phyloP scores from a whole-genome alignment of 1,284 basidiomycete species.

The Marasmius tenuissimus region DNA sequence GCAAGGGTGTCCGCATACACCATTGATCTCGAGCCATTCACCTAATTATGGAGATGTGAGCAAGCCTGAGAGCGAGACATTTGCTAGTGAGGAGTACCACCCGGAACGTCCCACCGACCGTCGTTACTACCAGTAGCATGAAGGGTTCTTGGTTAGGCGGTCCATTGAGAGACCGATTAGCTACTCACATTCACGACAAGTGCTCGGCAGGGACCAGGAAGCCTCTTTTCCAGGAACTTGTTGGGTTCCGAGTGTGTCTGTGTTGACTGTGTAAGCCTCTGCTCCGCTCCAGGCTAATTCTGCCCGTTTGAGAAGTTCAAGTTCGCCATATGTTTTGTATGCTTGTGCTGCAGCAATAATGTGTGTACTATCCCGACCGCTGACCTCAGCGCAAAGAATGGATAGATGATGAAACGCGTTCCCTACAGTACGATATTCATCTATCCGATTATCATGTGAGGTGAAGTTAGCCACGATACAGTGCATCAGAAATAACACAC shows the following conservation, averaged over 20 bases:
- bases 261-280: neutral
- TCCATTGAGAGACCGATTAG: no score
- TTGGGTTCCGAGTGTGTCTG: neutral
- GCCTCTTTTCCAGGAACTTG: neutral
- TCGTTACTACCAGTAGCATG: conserved; percentile 1
- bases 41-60: neutral
- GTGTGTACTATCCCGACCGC: neutral
- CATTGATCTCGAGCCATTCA: neutral
- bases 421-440: neutral
- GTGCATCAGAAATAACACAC: neutral
- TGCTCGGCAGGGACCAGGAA: neutral
- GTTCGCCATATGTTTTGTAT: neutral
- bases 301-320: neutral
- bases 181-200: neutral
- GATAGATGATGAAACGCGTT: neutral
- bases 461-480: neutral
- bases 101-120: conserved; percentile 5
- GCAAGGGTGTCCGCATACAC: no score
- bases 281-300: neutral
- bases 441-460: neutral
- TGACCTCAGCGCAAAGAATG: no score
- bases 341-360: neutral
- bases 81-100: neutral
- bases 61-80: neutral
- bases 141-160: neutral